phyloP scores from a whole-genome alignment of 1,284 basidiomycete species.

The Singerocomus rubriflavus region DNA sequence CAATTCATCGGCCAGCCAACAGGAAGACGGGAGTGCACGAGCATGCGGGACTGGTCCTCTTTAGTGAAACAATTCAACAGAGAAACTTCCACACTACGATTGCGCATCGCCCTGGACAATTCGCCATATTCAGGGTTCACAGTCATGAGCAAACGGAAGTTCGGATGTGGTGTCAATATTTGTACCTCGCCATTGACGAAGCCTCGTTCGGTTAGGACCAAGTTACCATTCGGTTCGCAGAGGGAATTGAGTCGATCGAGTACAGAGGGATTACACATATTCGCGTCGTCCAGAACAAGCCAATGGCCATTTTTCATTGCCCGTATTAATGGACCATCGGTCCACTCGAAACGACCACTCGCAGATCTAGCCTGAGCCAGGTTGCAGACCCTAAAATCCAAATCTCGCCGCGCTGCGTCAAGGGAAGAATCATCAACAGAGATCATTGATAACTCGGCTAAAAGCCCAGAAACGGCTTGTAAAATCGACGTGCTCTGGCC shows the following conservation, averaged over 20 bases:
- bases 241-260: slow-evolving; percentile 97
- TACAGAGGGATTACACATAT: slow-evolving; percentile 93
- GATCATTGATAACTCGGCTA: slow-evolving; percentile 24
- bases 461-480: slow-evolving; percentile 18
- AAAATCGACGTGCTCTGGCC: slow-evolving; percentile 23
- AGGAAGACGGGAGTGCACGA: slow-evolving; percentile 52
- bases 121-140: slow-evolving; percentile 92
- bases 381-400: slow-evolving; percentile 18
- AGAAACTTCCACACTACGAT: slow-evolving; percentile 89
- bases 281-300: slow-evolving; percentile 92
- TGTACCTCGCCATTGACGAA: slow-evolving; percentile 77
- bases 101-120: slow-evolving; percentile 97
- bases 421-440: slow-evolving; percentile 12
- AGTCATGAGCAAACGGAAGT: slow-evolving; percentile 94
- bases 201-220: slow-evolving; percentile 90
- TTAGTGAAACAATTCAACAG: slow-evolving; percentile 37
- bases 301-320: slow-evolving; percentile 89
- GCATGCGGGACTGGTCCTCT: slow-evolving; percentile 48
- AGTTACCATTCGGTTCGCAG: slow-evolving; percentile 81
- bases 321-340: slow-evolving; percentile 90
- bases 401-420: slow-evolving; percentile 7
- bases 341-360: slow-evolving; percentile 84
- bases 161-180: slow-evolving; percentile 77
- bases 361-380: slow-evolving; percentile 19
- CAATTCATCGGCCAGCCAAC: slow-evolving; percentile 7